Evolutionary conservation across 257 asterid genomes (phyloP).

Genomic region (Solanum appendiculatum): DNA sequence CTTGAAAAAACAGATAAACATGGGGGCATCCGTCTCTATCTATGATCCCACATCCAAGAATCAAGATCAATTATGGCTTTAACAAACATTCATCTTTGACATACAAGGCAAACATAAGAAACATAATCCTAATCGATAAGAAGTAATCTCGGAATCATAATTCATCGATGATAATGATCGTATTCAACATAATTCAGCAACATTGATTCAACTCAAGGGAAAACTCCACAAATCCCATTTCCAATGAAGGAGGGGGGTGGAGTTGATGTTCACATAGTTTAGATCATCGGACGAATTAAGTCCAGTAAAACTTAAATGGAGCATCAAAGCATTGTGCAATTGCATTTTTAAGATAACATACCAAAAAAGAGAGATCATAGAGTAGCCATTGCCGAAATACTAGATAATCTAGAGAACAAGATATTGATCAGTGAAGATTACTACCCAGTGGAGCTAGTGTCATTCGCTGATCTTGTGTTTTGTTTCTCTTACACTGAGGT

Average conservation of each 20-base stretch:
- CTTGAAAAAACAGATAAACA: constrained; percentile 43
- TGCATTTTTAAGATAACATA: constrained; percentile 25
- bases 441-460: constrained; percentile 23
- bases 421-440: constrained; percentile 15
- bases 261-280: constrained; percentile 24
- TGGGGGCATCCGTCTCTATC: constrained; percentile 26
- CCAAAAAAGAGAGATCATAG: constrained; percentile 26
- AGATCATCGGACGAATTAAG: constrained; percentile 32
- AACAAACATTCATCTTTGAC: background rate
- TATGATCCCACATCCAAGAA: constrained; percentile 23
- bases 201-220: constrained; percentile 12
- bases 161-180: background rate
- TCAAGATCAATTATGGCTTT: constrained; percentile 6
- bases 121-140: constrained; percentile 4
- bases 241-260: constrained; percentile 25
- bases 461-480: constrained; percentile 37
- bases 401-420: constrained; percentile 18
- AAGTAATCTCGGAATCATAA: constrained; percentile 7
- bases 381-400: constrained; percentile 36
- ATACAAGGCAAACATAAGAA: background rate
- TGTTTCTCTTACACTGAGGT: constrained; percentile 28
- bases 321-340: constrained; percentile 25
- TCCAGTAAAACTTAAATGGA: constrained; percentile 19
- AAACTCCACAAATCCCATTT: constrained; percentile 10
- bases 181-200: background rate